phyloP scores from a whole-genome alignment of 2,329 filamentous ascomycete species.

The Hypoxylon sp. region DNA sequence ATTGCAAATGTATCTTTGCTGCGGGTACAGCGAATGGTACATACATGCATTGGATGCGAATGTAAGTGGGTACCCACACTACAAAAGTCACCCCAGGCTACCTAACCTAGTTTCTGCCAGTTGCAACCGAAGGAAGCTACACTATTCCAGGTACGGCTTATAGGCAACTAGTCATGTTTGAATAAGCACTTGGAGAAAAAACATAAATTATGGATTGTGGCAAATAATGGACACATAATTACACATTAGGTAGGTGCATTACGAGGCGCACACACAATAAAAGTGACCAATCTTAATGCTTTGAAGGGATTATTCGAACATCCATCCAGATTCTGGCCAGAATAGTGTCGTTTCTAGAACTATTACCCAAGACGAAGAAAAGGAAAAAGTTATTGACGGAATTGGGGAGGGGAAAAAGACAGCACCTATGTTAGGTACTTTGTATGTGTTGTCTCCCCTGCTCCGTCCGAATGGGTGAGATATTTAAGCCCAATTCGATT shows the following conservation, averaged over 20 bases:
- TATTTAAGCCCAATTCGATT: slow-evolving; percentile 16
- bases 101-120: neutral
- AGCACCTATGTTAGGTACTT: neutral
- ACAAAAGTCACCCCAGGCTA: slow-evolving; percentile 1
- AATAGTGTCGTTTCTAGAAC: slow-evolving; percentile 12
- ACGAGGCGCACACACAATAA: neutral
- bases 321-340: neutral
- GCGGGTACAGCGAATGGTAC: slow-evolving; percentile 13
- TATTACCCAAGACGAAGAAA: neutral
- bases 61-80: slow-evolving; percentile 11
- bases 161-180: slow-evolving; percentile 5
- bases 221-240: slow-evolving; percentile 16
- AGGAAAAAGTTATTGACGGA: slow-evolving; percentile 1
- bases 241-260: slow-evolving; percentile 17
- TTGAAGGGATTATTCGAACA: neutral
- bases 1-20: slow-evolving; percentile 27
- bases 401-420: slow-evolving; percentile 10
- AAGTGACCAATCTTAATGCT: slow-evolving; percentile 1
- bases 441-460: slow-evolving; percentile 6
- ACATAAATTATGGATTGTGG: slow-evolving; percentile 20
- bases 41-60: slow-evolving; percentile 3
- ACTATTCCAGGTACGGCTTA: slow-evolving; percentile 17
- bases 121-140: slow-evolving; percentile 18
- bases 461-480: neutral
- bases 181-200: slow-evolving; percentile 7